Conservation (phyloP, 1,284 basidiomycete species). For the Macrocystidia cucumis region DNA sequence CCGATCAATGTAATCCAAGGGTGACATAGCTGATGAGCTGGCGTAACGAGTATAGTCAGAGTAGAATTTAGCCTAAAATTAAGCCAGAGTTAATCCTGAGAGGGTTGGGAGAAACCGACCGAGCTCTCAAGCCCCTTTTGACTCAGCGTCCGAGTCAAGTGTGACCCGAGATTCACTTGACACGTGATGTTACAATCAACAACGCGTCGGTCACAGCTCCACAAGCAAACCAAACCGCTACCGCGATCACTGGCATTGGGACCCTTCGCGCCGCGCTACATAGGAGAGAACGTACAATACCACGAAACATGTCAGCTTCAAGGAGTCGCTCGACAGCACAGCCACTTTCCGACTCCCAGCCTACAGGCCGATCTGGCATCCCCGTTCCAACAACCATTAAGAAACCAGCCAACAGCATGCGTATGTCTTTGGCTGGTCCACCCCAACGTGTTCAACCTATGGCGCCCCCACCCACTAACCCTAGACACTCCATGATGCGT, state of each 20-base stretch:
- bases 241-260: no score
- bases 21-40: constrained; percentile 1
- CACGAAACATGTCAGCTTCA: constrained; percentile 30
- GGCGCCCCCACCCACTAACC: constrained; percentile 41
- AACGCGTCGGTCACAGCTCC: constrained; percentile 21
- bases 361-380: constrained; percentile 44
- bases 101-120: no score
- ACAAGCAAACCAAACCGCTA: no score
- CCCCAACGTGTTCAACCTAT: constrained; percentile 50
- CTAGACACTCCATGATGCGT: constrained; percentile 57
- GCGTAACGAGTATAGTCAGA: constrained; percentile 5
- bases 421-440: constrained; percentile 66
- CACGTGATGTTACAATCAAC: constrained; percentile 7
- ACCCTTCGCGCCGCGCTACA: no score
- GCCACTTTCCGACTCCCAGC: constrained; percentile 39
- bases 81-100: no score
- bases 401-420: constrained; percentile 42
- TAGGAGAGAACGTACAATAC: no score
- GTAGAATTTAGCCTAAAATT: no score
- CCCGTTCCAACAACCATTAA: constrained; percentile 60
- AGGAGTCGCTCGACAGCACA: constrained; percentile 54
- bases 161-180: neutral
- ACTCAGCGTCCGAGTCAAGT: no score
- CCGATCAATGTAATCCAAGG: constrained; percentile 14
- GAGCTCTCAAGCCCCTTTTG: no score